Evolutionary conservation across 2,329 filamentous ascomycete species (phyloP), one percentile per base, ranked within the genome.

Genomic region (Helminthosporium solani): DNA sequence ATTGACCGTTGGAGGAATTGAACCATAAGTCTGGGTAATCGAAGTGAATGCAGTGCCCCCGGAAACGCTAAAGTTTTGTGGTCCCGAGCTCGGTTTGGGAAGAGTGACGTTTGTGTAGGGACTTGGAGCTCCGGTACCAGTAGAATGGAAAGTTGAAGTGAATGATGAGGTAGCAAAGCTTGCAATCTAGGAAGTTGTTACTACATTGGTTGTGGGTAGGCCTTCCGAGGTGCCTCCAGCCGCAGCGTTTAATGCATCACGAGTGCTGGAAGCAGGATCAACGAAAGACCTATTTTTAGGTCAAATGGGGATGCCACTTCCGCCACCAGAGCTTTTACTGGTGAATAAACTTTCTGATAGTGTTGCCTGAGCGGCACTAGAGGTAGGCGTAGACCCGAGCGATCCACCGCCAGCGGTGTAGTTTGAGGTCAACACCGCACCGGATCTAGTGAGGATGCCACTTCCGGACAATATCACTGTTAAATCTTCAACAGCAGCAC

Each of bases 331-430:
- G 27, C 25, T 28, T 18, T 9, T 20, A 7, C 15, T 27, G 14
- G 33, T 39, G 12, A 18, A 42, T 12, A 31, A 2, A 12, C 15
- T 12, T 6, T 12, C 14, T n/a, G 28, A 31, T 8, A 31, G 14
- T 14, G 28, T 31, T 12, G 14, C 28, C 14, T 31, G 28, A 31
- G 14, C 12, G 28, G 9, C 28, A 31, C 28, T 12, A n/a, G 28
- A 31, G 3, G 42, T 39, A 7, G 35, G 25, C 12, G 37, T 35
- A 7, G 46, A 46, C 7, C 33, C 19, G 3, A 46, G 42, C 1
- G 56, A 40, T 7, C 54, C 56, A 23, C 48, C 46, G 5, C 52
- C 54, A 15, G 49, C 53, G 11, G 47, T 57, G 9, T 52, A 54
- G 6, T 50, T 57, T 20, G 42, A 41, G 11, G 53, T 60, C 12